Conservation (phyloP, 768 basidiomycete species). For the Lactifluus subvellereus region DNA sequence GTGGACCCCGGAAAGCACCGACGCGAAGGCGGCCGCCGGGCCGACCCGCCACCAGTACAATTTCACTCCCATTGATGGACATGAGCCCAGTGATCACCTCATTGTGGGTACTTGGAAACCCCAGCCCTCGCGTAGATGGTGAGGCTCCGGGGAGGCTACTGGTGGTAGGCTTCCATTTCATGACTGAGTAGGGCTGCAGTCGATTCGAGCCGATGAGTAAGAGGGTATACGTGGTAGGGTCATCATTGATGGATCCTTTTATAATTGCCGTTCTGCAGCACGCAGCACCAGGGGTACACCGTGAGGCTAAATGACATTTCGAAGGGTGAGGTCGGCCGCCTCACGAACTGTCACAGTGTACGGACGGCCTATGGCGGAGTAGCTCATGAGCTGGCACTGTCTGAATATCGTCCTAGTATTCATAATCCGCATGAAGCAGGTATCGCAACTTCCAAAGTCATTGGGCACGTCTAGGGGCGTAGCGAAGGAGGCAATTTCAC, state of each 20-base stretch:
- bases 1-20: no score
- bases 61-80: neutral
- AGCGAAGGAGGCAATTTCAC: neutral
- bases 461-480: neutral
- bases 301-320: neutral
- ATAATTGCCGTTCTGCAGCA: neutral
- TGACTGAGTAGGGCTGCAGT: no score
- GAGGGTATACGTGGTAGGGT: neutral
- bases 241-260: neutral
- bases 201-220: neutral
- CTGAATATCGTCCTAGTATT: neutral
- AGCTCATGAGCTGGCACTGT: neutral
- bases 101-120: no score
- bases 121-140: neutral
- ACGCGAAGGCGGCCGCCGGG: no score
- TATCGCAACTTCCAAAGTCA: neutral
- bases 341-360: neutral
- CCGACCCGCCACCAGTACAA: no score
- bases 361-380: neutral
- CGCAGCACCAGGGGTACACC: neutral
- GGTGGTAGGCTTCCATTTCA: neutral
- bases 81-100: neutral
- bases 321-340: neutral
- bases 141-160: neutral
- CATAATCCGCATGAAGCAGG: neutral